Percentiles rank a stretch among this genome's conserved stretches.
phyloP scores from a whole-genome alignment of 306 rosid species.

The Cucurbita maxima region DNA sequence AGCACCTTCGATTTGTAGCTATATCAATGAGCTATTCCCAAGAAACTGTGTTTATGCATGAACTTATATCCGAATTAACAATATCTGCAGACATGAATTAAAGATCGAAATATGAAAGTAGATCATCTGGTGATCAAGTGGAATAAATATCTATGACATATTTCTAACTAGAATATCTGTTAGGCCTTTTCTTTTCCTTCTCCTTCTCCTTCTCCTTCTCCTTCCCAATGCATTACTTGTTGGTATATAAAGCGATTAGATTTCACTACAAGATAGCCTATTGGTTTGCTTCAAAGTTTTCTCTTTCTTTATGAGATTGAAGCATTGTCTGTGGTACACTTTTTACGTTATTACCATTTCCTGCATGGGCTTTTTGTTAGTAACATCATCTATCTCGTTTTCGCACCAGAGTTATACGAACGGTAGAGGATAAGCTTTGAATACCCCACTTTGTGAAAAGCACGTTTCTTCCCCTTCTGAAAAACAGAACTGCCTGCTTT shows the following conservation, averaged over 20 bases:
- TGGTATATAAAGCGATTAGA: background rate
- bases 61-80: background rate
- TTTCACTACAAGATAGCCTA: background rate
- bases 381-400: background rate
- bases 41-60: background rate
- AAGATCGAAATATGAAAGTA: background rate
- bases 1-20: background rate
- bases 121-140: background rate
- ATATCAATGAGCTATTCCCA: background rate
- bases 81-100: background rate
- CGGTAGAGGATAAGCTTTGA: background rate
- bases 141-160: background rate
- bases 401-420: background rate
- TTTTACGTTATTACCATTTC: conserved; percentile 2
- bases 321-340: conserved; percentile 1
- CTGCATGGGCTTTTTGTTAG: background rate
- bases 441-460: background rate
- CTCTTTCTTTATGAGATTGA: background rate
- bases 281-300: background rate
- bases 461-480: background rate
- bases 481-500: background rate
- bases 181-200: background rate
- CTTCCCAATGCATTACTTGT: background rate
- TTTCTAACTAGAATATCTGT: background rate
- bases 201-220: background rate